Evolutionary conservation across 2,329 filamentous ascomycete genomes (phyloP), one percentile per base, ranked within the genome.

Genomic region (Aspergillus unguis): DNA sequence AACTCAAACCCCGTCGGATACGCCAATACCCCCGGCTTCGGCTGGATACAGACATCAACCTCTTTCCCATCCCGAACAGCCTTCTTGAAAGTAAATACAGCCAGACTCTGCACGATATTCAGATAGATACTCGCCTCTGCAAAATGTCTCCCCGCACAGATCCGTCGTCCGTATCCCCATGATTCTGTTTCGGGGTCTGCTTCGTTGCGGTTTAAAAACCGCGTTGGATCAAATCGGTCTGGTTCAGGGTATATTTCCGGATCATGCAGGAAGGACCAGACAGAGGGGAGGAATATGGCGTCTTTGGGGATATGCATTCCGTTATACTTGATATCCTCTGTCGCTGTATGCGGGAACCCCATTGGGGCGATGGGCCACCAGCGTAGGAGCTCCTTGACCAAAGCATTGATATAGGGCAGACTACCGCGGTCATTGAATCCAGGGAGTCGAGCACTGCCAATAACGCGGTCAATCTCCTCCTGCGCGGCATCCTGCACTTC

Each of bases 401-500:
- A 11, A 1, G 70, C 70, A 10, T 69, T 47, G n/a, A 74, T 54
- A 37, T 72, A 75, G 0, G 71, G 72, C 1, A 75, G 60, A 2
- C 58, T 59, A 0, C 53, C 38, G 3, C 64, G 73, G 42, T 79
- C 77, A 0, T 65, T 56, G 36, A 71, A 72, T 4, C 61, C 71
- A 0, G 71, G 65, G 3, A 72, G 67, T 0, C 60, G 57, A 25
- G 64, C 52, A 1, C 46, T n/a, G 0, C 71, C 73, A 6, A 75
- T 40, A 3, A 75, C 71, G 2, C 55, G 59, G 51, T 77, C 73
- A 23, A 77, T 64, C 49, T 76, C 72, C 10, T 68, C 65, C 31
- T 80, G 75, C 0, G 76, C 77, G 56, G 80, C 81, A 1, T 71
- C 72, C 26, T 82, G 74, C 17, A 80, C 76, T 6, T 76, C 73